Evolutionary conservation across 768 basidiomycete species (phyloP).

Genomic region (Chalciporus sphaerocephalus): DNA sequence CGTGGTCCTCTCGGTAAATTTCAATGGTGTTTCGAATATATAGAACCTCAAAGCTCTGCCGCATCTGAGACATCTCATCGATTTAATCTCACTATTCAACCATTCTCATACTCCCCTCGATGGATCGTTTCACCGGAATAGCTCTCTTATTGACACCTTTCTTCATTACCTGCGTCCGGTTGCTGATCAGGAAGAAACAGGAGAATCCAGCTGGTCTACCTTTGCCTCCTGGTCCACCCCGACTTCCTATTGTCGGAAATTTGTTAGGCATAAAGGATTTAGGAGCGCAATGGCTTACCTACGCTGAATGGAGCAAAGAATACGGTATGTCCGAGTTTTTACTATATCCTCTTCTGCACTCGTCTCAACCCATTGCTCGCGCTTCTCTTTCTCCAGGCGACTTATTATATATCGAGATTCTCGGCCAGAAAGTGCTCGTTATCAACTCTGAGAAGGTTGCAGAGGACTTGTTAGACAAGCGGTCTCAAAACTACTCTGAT

Average conservation of each 20-base stretch:
- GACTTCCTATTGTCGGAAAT: conserved; percentile 43
- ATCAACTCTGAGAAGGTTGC: conserved; percentile 24
- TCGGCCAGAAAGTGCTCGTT: conserved; percentile 20
- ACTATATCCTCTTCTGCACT: background rate
- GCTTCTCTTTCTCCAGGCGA: conserved; percentile 14
- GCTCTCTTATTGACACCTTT: background rate
- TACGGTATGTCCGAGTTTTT: conserved; percentile 32
- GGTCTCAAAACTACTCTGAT: conserved; percentile 27
- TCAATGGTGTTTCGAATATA: conserved; percentile 3
- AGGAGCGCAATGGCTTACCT: conserved; percentile 37
- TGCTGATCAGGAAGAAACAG: conserved; percentile 2
- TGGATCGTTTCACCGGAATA: conserved; percentile 5
- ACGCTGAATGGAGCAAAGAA: conserved; percentile 39
- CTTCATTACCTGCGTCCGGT: background rate
- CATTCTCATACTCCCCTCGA: background rate
- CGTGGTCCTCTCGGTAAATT: conserved; percentile 1
- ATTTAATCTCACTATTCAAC: background rate
- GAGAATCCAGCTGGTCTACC: conserved; percentile 19
- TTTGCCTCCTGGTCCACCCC: conserved; percentile 41
- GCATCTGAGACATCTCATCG: background rate
- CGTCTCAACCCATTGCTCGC: background rate
- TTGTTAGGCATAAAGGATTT: conserved; percentile 39
- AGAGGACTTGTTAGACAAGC: conserved; percentile 28
- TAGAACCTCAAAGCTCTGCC: no score
- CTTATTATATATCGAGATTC: conserved; percentile 25